These are phyloP conservation scores for Harringtonia lauricola DNA, from an alignment of 2,329 filamentous ascomycete genomes.

Conservation along the genomic window DNA sequence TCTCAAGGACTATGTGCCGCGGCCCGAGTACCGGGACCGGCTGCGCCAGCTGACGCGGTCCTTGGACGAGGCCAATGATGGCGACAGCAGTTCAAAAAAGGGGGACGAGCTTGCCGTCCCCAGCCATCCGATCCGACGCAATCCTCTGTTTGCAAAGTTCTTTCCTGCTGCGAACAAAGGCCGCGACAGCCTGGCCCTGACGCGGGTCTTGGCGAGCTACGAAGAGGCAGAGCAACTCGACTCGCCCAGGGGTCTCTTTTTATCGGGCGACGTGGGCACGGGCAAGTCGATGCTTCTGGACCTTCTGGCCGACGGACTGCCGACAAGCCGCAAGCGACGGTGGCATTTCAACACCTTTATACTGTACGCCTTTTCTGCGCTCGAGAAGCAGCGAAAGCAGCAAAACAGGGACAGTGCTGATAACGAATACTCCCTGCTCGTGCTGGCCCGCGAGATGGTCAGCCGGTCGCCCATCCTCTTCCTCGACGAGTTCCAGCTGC, in stretches of 20 bases:
- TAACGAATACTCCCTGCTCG: constrained; percentile 57
- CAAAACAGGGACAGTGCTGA: constrained; percentile 5
- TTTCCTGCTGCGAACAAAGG: constrained; percentile 42
- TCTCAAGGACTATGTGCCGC: constrained; percentile 69
- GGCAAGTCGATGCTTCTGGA: constrained; percentile 82
- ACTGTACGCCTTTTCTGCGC: constrained; percentile 61
- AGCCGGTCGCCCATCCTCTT: constrained; percentile 68
- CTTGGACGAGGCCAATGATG: constrained; percentile 22
- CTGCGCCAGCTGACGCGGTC: constrained; percentile 47
- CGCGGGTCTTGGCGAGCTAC: constrained; percentile 56
- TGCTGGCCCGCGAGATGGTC: constrained; percentile 65
- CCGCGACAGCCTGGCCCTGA: constrained; percentile 51
- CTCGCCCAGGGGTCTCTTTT: constrained; percentile 62
- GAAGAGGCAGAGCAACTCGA: constrained; percentile 61
- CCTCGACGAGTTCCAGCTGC: constrained; percentile 74
- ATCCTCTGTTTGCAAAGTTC: constrained; percentile 47
- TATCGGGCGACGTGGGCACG: constrained; percentile 73
- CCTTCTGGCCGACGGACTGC: constrained; percentile 66
- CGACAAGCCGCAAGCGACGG: constrained; percentile 59
- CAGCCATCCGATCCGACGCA: constrained; percentile 45
- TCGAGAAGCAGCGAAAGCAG: constrained; percentile 50
- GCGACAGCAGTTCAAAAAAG: constrained; percentile 8
- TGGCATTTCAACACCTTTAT: constrained; percentile 87
- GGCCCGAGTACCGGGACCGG: constrained; percentile 54
- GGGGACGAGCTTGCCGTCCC: constrained; percentile 32